A percentile compares a stretch with the other conserved stretches of the same genome.
phyloP scores from a whole-genome alignment of 441 rosid species.

The Brassica hybrid region DNA sequence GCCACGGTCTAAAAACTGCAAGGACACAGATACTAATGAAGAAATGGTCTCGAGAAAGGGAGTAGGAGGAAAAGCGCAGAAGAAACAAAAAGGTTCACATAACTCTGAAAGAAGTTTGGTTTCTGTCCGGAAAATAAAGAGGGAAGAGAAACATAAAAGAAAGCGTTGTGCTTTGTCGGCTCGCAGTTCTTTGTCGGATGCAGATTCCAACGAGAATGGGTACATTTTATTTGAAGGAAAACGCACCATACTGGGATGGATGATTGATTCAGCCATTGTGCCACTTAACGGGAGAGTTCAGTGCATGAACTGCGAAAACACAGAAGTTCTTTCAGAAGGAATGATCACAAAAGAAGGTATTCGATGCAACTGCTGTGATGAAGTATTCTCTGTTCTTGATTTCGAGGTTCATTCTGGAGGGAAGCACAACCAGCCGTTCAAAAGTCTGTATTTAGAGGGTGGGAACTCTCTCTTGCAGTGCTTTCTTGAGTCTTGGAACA shows the following conservation, averaged over 20 bases:
- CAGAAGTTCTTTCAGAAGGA: constrained; percentile 52
- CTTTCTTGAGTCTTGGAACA: constrained; percentile 74
- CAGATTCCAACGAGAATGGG: constrained; percentile 53
- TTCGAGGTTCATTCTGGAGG: constrained; percentile 80
- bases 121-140: constrained; percentile 53
- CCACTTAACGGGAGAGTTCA: constrained; percentile 66
- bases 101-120: constrained; percentile 32
- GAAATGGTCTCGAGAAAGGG: constrained; percentile 46
- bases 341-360: constrained; percentile 70
- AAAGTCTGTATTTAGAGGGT: constrained; percentile 68
- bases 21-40: constrained; percentile 40
- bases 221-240: constrained; percentile 78
- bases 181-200: constrained; percentile 64
- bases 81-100: constrained; percentile 41
- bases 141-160: constrained; percentile 56
- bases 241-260: constrained; percentile 82
- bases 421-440: constrained; percentile 52
- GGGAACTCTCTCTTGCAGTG: constrained; percentile 78
- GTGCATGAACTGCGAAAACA: constrained; percentile 49
- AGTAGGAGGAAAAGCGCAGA: constrained; percentile 38
- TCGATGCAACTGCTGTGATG: constrained; percentile 75
- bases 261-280: constrained; percentile 76
- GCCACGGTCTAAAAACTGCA: constrained; percentile 38
- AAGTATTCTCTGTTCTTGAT: constrained; percentile 54
- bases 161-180: constrained; percentile 67